phyloP scores from a whole-genome alignment of 208 protist species.

The Acanthamoeba sp. region DNA sequence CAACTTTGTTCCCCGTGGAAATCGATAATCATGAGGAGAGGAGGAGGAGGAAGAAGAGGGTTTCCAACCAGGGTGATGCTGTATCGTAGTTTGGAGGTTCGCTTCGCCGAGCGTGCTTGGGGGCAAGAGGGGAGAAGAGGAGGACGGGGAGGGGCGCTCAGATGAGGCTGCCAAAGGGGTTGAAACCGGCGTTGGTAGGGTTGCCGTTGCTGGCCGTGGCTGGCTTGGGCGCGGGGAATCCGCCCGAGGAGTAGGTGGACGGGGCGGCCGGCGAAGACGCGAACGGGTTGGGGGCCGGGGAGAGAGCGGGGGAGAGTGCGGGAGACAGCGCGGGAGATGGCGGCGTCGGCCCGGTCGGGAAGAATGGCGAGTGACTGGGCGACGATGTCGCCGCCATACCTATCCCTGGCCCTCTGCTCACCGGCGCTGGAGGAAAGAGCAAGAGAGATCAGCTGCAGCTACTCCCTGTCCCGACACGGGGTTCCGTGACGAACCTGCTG shows the following conservation, averaged over 20 bases:
- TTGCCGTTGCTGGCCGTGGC: neutral
- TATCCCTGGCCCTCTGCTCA: conserved; percentile 30
- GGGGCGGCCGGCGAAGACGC: neutral
- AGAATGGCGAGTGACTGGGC: conserved; percentile 5
- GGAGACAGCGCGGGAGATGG: neutral
- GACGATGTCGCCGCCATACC: neutral
- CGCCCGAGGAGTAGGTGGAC: neutral
- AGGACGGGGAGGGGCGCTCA: neutral
- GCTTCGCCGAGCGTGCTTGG: too few species aligned
- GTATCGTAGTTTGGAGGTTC: too few species aligned
- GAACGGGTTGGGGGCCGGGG: neutral
- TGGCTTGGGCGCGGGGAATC: neutral
- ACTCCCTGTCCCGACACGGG: too few species aligned
- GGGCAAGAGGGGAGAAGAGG: neutral
- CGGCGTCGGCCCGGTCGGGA: neutral
- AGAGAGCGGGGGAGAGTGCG: neutral
- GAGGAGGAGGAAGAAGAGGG: too few species aligned
- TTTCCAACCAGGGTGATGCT: too few species aligned
- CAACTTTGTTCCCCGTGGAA: too few species aligned
- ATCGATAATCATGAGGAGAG: too few species aligned
- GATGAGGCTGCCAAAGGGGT: conserved; percentile 54
- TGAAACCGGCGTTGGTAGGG: conserved; percentile 22
- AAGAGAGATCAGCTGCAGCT: neutral
- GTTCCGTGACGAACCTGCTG: neutral
- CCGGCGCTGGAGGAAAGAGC: neutral